Evolutionary conservation across 257 asterid species (phyloP).

Genomic region (Plantago elongata): DNA sequence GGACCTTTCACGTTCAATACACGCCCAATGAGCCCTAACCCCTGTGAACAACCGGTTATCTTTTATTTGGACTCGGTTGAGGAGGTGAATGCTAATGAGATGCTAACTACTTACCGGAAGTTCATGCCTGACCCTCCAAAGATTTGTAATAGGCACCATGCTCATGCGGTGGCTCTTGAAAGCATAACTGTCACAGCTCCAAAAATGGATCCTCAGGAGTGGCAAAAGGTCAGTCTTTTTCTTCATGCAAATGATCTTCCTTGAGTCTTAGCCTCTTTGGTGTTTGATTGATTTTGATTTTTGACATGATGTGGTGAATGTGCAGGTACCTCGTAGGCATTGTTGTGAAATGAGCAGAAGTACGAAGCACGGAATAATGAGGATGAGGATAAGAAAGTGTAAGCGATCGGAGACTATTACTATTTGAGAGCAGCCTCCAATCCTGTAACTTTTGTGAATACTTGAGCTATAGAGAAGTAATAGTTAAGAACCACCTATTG

Average conservation of each 20-base stretch:
- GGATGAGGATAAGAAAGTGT: constrained; percentile 53
- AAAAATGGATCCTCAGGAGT: constrained; percentile 49
- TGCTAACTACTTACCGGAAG: constrained; percentile 46
- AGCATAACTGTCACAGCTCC: constrained; percentile 44
- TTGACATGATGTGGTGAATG: constrained; percentile 1
- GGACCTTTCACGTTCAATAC: constrained; percentile 92
- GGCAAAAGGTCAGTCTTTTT: constrained; percentile 51
- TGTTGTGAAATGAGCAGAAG: constrained; percentile 52
- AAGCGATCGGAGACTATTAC: constrained; percentile 44
- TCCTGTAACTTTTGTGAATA: too few relatives aligned
- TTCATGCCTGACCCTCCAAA: constrained; percentile 8
- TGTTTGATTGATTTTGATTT: neutral
- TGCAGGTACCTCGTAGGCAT: constrained; percentile 64
- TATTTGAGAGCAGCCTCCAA: constrained; percentile 19
- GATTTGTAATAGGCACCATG: constrained; percentile 32
- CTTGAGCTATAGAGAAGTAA: too few relatives aligned
- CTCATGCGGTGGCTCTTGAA: constrained; percentile 31
- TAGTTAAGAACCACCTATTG: too few relatives aligned
- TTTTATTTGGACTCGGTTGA: constrained; percentile 41
- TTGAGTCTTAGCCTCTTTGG: neutral
- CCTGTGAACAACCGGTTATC: constrained; percentile 47
- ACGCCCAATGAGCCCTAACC: constrained; percentile 50
- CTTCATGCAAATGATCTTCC: neutral
- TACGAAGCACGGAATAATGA: constrained; percentile 35
- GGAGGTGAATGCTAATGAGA: constrained; percentile 22